These are phyloP conservation scores for Isatis tinctoria DNA, from an alignment of 345 rosid genomes.

Conservation along the genomic window DNA sequence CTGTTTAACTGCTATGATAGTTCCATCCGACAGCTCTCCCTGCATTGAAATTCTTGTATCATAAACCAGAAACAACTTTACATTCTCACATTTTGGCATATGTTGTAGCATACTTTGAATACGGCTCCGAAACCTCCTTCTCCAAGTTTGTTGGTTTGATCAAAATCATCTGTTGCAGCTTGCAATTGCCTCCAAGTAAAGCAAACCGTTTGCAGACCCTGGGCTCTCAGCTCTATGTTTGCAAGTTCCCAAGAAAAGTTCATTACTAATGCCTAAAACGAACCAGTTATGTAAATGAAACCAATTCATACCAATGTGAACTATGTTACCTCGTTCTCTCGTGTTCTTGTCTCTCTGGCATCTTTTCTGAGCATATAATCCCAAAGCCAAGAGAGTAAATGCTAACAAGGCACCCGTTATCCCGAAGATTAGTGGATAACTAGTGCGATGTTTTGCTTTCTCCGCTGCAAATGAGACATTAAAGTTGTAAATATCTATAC, in stretches of 20 bases:
- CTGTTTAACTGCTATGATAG: conserved; percentile 34
- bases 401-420: not conserved
- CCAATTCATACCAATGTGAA: no score
- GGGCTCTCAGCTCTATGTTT: not conserved
- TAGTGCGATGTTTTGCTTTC: not conserved
- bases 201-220: not conserved
- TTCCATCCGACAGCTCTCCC: conserved; percentile 21
- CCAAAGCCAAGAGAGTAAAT: conserved; percentile 11
- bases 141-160: conserved; percentile 22
- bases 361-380: conserved; percentile 32
- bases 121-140: conserved; percentile 30
- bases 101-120: conserved; percentile 7
- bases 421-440: not conserved
- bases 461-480: not conserved
- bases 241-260: not conserved
- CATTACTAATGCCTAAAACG: not conserved
- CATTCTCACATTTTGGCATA: not conserved
- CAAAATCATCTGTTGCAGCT: conserved; percentile 26
- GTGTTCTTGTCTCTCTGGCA: not conserved
- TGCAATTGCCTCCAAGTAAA: conserved; percentile 22
- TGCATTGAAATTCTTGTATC: not conserved
- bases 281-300: not conserved
- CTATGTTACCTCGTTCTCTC: not conserved
- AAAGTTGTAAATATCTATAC: not conserved
- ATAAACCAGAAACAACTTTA: not conserved